Evolutionary conservation across 23 red algal genomes (phyloP).

Genomic region (Gracilaria vermiculophylla): DNA sequence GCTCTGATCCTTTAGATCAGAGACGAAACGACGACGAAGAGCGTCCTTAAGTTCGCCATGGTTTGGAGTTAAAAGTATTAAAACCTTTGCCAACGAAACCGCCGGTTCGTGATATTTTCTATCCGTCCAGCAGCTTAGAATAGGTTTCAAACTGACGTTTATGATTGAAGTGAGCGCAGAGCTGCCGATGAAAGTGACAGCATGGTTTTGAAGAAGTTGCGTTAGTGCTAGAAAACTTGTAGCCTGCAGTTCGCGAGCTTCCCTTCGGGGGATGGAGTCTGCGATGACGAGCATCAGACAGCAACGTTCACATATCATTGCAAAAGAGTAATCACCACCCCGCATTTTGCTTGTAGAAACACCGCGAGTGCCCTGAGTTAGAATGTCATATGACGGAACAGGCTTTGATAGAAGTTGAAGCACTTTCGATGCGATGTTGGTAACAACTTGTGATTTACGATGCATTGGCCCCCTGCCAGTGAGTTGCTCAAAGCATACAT

Average conservation of each 20-base stretch:
- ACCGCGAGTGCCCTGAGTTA: conserved; percentile 41
- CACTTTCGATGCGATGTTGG: conserved; percentile 24
- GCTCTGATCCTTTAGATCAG: conserved; percentile 20
- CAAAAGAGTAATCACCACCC: conserved; percentile 54
- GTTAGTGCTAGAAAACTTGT: conserved; percentile 33
- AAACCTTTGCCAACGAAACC: conserved; percentile 26
- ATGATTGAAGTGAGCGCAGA: conserved; percentile 39
- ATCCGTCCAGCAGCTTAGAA: conserved; percentile 52
- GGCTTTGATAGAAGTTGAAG: conserved; percentile 20
- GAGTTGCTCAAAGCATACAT: conserved; percentile 57
- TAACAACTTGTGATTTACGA: conserved; percentile 21
- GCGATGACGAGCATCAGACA: conserved; percentile 46
- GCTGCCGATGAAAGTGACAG: conserved; percentile 19
- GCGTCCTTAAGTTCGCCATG: background rate
- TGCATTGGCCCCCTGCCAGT: conserved; percentile 44
- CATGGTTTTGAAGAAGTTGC: conserved; percentile 9
- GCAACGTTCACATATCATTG: conserved; percentile 50
- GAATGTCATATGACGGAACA: conserved; percentile 33
- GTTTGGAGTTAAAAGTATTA: conserved; percentile 19
- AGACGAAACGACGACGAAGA: conserved; percentile 12
- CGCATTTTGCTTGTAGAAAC: conserved; percentile 51
- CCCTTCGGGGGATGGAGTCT: conserved; percentile 23
- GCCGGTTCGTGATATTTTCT: conserved; percentile 31
- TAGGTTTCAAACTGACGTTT: conserved; percentile 12
- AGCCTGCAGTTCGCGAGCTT: conserved; percentile 36